phyloP scores from a whole-genome alignment of 2,329 filamentous ascomycete genomes.

The Dactylonectria macrodidyma region DNA sequence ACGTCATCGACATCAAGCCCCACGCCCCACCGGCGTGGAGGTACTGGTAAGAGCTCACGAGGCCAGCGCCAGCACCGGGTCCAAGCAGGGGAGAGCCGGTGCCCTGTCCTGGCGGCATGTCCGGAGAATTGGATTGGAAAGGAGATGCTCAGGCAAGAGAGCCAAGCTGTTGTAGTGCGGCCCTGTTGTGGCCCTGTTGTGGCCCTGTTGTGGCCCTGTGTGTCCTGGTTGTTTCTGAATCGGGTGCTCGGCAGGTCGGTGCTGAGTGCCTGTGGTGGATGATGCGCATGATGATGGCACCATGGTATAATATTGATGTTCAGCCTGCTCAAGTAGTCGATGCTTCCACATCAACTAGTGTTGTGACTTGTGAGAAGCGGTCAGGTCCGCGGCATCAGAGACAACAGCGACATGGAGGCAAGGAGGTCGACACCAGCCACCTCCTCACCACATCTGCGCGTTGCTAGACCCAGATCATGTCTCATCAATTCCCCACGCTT shows the following conservation, averaged over 20 bases:
- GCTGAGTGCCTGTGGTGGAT: constrained; percentile 14
- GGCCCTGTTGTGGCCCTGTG: background rate
- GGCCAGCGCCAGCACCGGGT: constrained; percentile 33
- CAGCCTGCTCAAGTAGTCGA: background rate
- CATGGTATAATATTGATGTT: background rate
- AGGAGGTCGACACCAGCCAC: too few species aligned
- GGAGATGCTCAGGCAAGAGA: constrained; percentile 3
- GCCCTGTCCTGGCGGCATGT: background rate
- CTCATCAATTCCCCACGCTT: constrained; percentile 29
- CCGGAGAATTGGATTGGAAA: constrained; percentile 20
- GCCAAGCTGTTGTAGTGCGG: background rate
- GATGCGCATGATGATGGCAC: constrained; percentile 15
- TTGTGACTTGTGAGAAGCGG: background rate
- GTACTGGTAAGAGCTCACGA: constrained; percentile 43
- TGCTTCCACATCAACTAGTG: background rate
- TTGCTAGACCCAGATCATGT: constrained; percentile 22
- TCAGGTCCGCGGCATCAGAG: background rate
- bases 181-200: too few species aligned
- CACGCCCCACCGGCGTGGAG: constrained; percentile 49
- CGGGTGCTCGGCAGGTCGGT: constrained; percentile 22
- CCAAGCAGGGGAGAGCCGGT: constrained; percentile 3
- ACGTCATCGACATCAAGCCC: constrained; percentile 40
- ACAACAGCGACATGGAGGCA: background rate
- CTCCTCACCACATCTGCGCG: constrained; percentile 4
- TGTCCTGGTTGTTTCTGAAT: constrained; percentile 6